Evolutionary conservation across 176 grass and related monocot genomes (phyloP).

Genomic region (Cenchrus fungigraminus): DNA sequence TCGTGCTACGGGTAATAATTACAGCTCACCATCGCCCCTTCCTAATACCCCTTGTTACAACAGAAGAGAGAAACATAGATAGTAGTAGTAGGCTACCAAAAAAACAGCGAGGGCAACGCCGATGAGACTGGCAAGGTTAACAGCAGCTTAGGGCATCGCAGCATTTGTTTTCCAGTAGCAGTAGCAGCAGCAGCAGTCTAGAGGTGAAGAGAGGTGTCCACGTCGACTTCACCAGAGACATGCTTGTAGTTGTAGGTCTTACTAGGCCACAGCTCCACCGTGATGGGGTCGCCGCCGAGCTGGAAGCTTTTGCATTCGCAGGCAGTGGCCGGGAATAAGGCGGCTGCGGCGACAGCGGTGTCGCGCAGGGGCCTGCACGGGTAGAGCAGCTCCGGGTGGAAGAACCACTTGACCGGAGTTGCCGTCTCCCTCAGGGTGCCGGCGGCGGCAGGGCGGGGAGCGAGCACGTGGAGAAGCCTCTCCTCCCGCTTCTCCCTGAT

Average conservation of each 20-base stretch:
- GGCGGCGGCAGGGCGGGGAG: background rate
- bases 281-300: slow-evolving; percentile 31
- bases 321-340: slow-evolving; percentile 38
- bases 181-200: slow-evolving; percentile 45
- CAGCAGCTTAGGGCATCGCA: slow-evolving; percentile 40
- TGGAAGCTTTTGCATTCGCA: slow-evolving; percentile 50
- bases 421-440: slow-evolving; percentile 16
- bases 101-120: slow-evolving; percentile 46
- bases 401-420: slow-evolving; percentile 55
- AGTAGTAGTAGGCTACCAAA: slow-evolving; percentile 44
- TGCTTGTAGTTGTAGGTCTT: slow-evolving; percentile 44
- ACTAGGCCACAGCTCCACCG: slow-evolving; percentile 49
- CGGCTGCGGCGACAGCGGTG: slow-evolving; percentile 13
- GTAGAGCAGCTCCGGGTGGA: slow-evolving; percentile 66
- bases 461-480: slow-evolving; percentile 52
- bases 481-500: slow-evolving; percentile 86
- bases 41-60: slow-evolving; percentile 37
- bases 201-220: slow-evolving; percentile 87
- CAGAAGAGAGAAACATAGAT: slow-evolving; percentile 45
- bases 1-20: slow-evolving; percentile 68
- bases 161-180: slow-evolving; percentile 41
- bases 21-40: slow-evolving; percentile 45
- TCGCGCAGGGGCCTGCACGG: slow-evolving; percentile 57
- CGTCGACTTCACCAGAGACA: slow-evolving; percentile 53
- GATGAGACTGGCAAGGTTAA: slow-evolving; percentile 36